Evolutionary conservation across 345 rosid species (phyloP).

Genomic region (Eucalyptus rudis): DNA sequence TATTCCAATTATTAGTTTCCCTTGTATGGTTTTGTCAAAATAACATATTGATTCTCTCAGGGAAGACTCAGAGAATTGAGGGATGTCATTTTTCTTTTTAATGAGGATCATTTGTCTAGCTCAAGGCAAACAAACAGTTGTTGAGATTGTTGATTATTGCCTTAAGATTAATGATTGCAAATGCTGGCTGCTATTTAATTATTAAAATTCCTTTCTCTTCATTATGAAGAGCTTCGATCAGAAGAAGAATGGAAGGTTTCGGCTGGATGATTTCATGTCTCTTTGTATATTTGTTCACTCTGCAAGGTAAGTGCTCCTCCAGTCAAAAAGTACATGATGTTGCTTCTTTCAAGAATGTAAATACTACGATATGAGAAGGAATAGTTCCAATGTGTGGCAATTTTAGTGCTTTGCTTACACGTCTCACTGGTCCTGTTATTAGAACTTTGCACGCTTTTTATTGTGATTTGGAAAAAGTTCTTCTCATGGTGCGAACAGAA

Average conservation of each 20-base stretch:
- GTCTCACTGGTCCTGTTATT: neutral
- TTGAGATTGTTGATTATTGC: neutral
- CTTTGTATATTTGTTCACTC: slow-evolving; percentile 65
- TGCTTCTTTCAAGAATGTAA: neutral
- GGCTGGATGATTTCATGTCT: slow-evolving; percentile 57
- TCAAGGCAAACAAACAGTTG: neutral
- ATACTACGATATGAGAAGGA: neutral
- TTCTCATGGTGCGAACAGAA: neutral
- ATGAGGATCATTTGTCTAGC: neutral
- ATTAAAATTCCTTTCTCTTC: neutral
- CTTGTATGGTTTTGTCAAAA: neutral
- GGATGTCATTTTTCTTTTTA: neutral
- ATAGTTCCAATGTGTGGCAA: neutral
- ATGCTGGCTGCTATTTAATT: neutral
- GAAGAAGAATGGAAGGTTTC: slow-evolving; percentile 47
- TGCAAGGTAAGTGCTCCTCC: slow-evolving; percentile 24
- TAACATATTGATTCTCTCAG: neutral
- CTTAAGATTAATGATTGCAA: neutral
- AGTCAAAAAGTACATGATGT: neutral
- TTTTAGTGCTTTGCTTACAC: neutral
- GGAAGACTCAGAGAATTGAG: neutral
- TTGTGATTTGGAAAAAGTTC: neutral
- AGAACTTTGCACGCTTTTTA: neutral
- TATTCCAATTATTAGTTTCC: neutral
- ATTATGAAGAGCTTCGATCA: slow-evolving; percentile 51